Evolutionary conservation across 2,329 filamentous ascomycete species (phyloP).

Genomic region (Xylariaceae sp.): DNA sequence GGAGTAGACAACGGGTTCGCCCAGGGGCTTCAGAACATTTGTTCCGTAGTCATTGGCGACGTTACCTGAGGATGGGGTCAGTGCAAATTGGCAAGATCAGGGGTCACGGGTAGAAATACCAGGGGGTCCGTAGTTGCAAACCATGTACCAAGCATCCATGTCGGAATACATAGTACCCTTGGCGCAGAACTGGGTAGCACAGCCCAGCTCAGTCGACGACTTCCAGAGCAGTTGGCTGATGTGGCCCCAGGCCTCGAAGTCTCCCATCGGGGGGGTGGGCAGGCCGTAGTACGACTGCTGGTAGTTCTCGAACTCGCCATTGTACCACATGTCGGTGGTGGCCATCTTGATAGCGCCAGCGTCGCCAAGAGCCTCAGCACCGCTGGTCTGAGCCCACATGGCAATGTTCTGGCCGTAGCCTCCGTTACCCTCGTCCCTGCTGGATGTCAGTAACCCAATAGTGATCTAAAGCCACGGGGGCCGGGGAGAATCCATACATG

Average conservation of each 20-base stretch:
- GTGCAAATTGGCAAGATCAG: slow-evolving; percentile 1
- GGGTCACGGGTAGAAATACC: slow-evolving; percentile 46
- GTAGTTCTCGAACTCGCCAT: slow-evolving; percentile 59
- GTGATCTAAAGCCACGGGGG: no score
- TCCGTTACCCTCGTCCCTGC: slow-evolving; percentile 47
- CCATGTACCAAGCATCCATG: slow-evolving; percentile 63
- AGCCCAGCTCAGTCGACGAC: slow-evolving; percentile 53
- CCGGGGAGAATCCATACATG: no score
- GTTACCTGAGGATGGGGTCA: slow-evolving; percentile 35
- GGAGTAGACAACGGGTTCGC: slow-evolving; percentile 23
- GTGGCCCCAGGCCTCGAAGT: slow-evolving; percentile 65
- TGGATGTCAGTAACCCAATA: slow-evolving; percentile 29
- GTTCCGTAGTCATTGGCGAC: slow-evolving; percentile 39
- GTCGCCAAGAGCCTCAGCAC: slow-evolving; percentile 37
- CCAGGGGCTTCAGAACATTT: slow-evolving; percentile 41
- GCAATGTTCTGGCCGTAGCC: slow-evolving; percentile 92
- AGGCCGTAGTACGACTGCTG: slow-evolving; percentile 50
- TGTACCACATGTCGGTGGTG: slow-evolving; percentile 84
- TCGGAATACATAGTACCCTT: slow-evolving; percentile 36
- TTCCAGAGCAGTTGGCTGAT: slow-evolving; percentile 72
- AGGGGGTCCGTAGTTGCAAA: slow-evolving; percentile 77
- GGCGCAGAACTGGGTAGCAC: slow-evolving; percentile 48
- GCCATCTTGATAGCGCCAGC: slow-evolving; percentile 54
- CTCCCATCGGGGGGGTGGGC: slow-evolving; percentile 48
- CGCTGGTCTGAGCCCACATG: slow-evolving; percentile 40